Evolutionary conservation across 169 alveolate species (phyloP).

Genomic region (Cryptosporidium andersoni): DNA sequence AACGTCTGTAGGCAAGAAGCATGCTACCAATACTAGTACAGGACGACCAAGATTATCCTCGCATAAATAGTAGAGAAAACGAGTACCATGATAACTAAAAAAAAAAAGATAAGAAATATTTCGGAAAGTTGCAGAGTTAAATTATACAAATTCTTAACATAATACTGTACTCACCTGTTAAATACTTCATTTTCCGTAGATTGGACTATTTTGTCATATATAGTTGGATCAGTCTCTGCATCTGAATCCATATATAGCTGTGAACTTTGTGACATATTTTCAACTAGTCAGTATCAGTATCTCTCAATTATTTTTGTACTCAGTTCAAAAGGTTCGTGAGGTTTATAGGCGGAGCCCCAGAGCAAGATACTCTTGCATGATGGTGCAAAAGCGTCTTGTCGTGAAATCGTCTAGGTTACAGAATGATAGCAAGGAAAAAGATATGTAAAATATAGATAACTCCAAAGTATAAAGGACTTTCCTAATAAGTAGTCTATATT

Average conservation of each 20-base stretch:
- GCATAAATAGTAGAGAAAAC: constrained; percentile 51
- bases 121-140: not conserved
- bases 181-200: constrained; percentile 33
- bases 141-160: not conserved
- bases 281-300: not conserved
- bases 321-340: no score
- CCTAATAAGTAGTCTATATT: no score
- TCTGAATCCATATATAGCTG: constrained; percentile 63
- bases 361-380: no score
- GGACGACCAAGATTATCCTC: constrained; percentile 64
- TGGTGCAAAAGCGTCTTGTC: no score
- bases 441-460: no score
- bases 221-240: constrained; percentile 70
- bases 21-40: constrained; percentile 38
- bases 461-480: no score
- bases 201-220: constrained; percentile 44
- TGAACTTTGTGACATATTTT: constrained; percentile 33
- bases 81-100: constrained; percentile 48
- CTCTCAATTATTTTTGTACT: no score
- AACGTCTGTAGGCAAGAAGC: constrained; percentile 56
- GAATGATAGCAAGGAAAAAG: no score
- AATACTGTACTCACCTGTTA: constrained; percentile 42
- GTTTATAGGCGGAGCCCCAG: no score
- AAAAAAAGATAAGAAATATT: not conserved
- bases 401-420: no score